Percentiles rank a stretch among this genome's conserved stretches.
These are phyloP conservation scores for Yamadazyma diddensiae DNA, from an alignment of 1,139 yeast species.

Conservation along the genomic window DNA sequence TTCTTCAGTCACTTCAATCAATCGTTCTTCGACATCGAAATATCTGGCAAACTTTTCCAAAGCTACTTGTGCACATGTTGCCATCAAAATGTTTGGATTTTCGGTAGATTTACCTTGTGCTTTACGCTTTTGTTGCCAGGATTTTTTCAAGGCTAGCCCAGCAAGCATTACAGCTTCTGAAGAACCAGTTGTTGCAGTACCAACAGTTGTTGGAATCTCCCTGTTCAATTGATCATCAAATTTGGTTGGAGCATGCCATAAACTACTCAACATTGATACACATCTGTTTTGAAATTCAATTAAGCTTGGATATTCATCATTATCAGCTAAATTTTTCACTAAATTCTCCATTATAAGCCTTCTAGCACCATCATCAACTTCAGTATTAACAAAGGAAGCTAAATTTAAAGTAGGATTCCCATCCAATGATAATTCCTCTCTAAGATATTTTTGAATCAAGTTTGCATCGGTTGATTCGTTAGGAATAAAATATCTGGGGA, in stretches of 20 bases:
- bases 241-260: constrained; percentile 73
- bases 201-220: constrained; percentile 50
- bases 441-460: constrained; percentile 60
- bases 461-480: constrained; percentile 49
- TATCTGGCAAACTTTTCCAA: constrained; percentile 91
- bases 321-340: constrained; percentile 87
- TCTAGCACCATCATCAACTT: constrained; percentile 42
- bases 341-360: constrained; percentile 64
- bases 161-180: constrained; percentile 93
- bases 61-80: constrained; percentile 94
- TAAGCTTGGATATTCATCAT: constrained; percentile 88
- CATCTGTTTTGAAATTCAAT: constrained; percentile 80
- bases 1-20: constrained; percentile 60
- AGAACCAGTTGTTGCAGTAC: constrained; percentile 92
- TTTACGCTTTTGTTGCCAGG: constrained; percentile 71
- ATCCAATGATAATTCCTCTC: constrained; percentile 74
- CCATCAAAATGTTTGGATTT: constrained; percentile 87
- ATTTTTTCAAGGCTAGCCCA: constrained; percentile 86
- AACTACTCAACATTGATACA: constrained; percentile 69
- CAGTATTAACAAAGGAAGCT: constrained; percentile 88
- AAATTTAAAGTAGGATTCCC: constrained; percentile 82
- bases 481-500: constrained; percentile 58
- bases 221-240: constrained; percentile 26
- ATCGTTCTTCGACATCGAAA: constrained; percentile 84
- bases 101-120: constrained; percentile 57